Percentiles rank a stretch among this genome's conserved stretches.
Conservation (phyloP, 179 eudicot species). For the Amaranthus tricolor region DNA sequence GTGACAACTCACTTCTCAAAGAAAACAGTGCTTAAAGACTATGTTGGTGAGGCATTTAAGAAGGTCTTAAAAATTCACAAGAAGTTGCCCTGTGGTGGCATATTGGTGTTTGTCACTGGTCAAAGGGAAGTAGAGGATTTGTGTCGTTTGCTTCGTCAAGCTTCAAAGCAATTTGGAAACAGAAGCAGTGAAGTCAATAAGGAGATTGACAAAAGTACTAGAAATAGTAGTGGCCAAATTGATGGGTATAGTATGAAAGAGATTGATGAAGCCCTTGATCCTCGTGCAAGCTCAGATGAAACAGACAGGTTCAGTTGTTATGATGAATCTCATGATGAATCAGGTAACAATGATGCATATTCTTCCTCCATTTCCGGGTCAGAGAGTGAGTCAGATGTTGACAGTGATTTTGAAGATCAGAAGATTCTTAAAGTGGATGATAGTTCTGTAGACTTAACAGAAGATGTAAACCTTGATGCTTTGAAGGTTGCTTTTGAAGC, state of each 20-base stretch:
- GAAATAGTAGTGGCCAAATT: conserved; percentile 21
- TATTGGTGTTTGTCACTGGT: conserved; percentile 94
- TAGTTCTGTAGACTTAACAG: conserved; percentile 27
- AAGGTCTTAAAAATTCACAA: conserved; percentile 88
- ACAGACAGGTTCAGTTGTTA: conserved; percentile 54
- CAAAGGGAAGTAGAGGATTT: conserved; percentile 84
- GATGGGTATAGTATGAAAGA: conserved; percentile 57
- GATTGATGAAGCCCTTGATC: conserved; percentile 73
- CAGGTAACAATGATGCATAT: conserved; percentile 43
- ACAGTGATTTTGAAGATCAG: conserved; percentile 34
- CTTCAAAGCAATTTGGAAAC: conserved; percentile 51
- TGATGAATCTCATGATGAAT: conserved; percentile 52
- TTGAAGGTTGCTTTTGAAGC: conserved; percentile 75
- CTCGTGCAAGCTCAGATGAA: conserved; percentile 32
- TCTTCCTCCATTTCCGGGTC: conserved; percentile 38
- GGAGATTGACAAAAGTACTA: conserved; percentile 27
- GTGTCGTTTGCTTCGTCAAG: conserved; percentile 67
- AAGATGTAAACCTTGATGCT: conserved; percentile 40
- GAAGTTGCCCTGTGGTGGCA: conserved; percentile 87
- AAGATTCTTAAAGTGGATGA: conserved; percentile 23
- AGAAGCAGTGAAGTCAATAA: conserved; percentile 26
- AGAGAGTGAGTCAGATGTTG: conserved; percentile 56
- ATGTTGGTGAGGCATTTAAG: conserved; percentile 83
- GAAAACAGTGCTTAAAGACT: conserved; percentile 66
- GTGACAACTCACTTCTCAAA: conserved; percentile 70